phyloP scores from a whole-genome alignment of 129 eudicot genomes.

The Chrysanthemum seticuspe region DNA sequence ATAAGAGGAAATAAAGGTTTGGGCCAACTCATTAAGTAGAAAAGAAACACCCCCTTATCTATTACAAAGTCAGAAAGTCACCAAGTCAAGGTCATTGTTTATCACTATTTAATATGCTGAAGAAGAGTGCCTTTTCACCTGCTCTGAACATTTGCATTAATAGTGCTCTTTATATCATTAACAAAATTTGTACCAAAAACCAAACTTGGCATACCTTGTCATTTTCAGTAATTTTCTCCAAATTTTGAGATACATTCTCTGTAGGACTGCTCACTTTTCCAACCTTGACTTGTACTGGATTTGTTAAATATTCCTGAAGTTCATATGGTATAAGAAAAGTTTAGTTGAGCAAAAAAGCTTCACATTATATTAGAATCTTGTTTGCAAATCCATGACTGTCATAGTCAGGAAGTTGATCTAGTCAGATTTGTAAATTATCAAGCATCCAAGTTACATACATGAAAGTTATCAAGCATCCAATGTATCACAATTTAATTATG shows the following conservation, averaged over 20 bases:
- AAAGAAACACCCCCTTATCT: too few species aligned
- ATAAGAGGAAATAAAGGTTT: too few species aligned
- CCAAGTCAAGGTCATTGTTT: neutral
- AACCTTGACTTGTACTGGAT: slow-evolving; percentile 82
- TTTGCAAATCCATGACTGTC: neutral
- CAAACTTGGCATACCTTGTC: slow-evolving; percentile 58
- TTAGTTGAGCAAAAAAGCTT: slow-evolving; percentile 7
- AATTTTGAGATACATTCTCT: slow-evolving; percentile 66
- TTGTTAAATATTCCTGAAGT: slow-evolving; percentile 63
- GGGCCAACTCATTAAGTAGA: too few species aligned
- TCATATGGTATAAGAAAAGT: neutral
- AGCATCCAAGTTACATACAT: slow-evolving; percentile 1
- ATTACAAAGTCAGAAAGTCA: neutral
- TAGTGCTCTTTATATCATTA: neutral
- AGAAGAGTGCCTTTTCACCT: slow-evolving; percentile 7
- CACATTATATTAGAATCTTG: neutral
- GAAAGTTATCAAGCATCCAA: neutral
- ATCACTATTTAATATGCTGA: neutral
- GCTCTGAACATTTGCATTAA: neutral
- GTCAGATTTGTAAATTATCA: neutral
- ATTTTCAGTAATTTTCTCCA: slow-evolving; percentile 76
- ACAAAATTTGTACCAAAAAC: neutral
- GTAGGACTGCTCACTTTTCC: slow-evolving; percentile 93
- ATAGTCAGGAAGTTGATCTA: slow-evolving; percentile 8
- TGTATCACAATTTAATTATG: neutral